These are phyloP conservation scores for Didymellaceae sp. DNA, from an alignment of 2,329 filamentous ascomycete genomes.

Conservation along the genomic window DNA sequence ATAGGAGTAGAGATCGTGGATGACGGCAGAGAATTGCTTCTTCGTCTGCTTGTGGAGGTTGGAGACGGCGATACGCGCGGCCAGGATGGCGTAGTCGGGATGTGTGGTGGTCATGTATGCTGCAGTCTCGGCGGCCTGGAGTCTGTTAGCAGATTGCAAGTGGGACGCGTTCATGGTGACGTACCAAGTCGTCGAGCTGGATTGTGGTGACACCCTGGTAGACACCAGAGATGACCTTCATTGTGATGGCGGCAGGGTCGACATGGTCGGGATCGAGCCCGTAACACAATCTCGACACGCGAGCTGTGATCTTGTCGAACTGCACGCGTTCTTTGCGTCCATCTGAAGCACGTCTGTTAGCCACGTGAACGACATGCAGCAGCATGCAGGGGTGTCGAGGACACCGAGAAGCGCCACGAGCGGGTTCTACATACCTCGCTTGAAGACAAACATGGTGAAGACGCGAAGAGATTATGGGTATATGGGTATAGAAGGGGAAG, in stretches of 20 bases:
- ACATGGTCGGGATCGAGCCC: conserved; percentile 95
- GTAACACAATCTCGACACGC: conserved; percentile 97
- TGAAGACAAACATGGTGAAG: conserved; percentile 51
- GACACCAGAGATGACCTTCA: conserved; percentile 99
- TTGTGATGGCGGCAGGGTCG: conserved; percentile 96
- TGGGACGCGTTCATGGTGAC: conserved; percentile 43
- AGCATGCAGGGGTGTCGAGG: conserved; percentile 15
- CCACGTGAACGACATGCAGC: conserved; percentile 30
- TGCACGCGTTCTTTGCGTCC: conserved; percentile 99
- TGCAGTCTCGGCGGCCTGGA: conserved; percentile 93
- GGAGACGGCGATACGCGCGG: conserved; percentile 96
- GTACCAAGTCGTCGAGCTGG: conserved; percentile 94
- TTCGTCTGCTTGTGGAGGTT: conserved; percentile 99
- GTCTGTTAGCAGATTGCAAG: conserved; percentile 26
- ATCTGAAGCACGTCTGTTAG: conserved; percentile 64
- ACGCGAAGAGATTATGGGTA: conserved; percentile 31
- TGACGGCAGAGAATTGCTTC: conserved; percentile 98
- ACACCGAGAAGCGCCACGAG: conserved; percentile 15
- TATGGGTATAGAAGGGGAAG: conserved; percentile 35
- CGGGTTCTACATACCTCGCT: conserved; percentile 47
- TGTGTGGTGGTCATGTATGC: conserved; percentile 99
- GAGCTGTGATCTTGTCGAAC: conserved; percentile 99
- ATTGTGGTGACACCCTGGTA: conserved; percentile 97
- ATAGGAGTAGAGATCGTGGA: conserved; percentile 93
- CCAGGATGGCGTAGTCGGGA: conserved; percentile 97